Evolutionary conservation across 805 yeast species (phyloP).

Genomic region (Hemisphaericaspora nanyangensis): DNA sequence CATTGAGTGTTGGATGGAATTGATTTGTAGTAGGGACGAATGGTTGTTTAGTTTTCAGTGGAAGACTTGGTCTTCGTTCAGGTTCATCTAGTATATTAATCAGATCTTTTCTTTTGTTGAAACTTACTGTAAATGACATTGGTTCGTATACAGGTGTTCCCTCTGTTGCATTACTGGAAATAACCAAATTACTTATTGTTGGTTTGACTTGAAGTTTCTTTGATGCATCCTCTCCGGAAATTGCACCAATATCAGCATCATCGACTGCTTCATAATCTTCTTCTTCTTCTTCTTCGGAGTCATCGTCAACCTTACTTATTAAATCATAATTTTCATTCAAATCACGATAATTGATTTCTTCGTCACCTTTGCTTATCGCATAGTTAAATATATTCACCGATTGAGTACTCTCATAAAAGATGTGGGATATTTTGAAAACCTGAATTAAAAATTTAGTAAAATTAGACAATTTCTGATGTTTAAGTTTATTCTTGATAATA

Average conservation of each 20-base stretch:
- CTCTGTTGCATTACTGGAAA: slow-evolving; percentile 5
- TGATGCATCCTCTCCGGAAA: slow-evolving; percentile 1
- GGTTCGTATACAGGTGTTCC: slow-evolving; percentile 12
- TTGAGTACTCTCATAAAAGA: slow-evolving; percentile 46
- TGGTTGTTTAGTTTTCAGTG: background rate
- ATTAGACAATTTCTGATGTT: slow-evolving; percentile 11
- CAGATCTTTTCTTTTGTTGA: slow-evolving; percentile 14
- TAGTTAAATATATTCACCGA: slow-evolving; percentile 46
- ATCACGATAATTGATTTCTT: slow-evolving; percentile 43
- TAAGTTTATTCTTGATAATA: slow-evolving; percentile 18
- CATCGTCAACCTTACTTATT: slow-evolving; percentile 12
- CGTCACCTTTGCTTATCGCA: slow-evolving; percentile 31
- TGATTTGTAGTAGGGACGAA: slow-evolving; percentile 6
- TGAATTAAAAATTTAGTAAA: slow-evolving; percentile 23
- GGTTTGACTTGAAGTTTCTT: slow-evolving; percentile 22
- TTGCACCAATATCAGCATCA: slow-evolving; percentile 5
- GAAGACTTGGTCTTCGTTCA: slow-evolving; percentile 1
- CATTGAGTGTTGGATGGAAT: slow-evolving; percentile 13
- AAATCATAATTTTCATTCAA: slow-evolving; percentile 35
- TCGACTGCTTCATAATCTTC: slow-evolving; percentile 15
- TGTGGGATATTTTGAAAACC: slow-evolving; percentile 28
- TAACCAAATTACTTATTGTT: slow-evolving; percentile 13
- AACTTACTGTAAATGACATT: slow-evolving; percentile 26
- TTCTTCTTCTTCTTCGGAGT: slow-evolving; percentile 11
- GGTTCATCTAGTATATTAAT: slow-evolving; percentile 2